These are phyloP conservation scores for Dioscorea dumetorum DNA, from an alignment of 106 monocot genomes.

Conservation along the genomic window DNA sequence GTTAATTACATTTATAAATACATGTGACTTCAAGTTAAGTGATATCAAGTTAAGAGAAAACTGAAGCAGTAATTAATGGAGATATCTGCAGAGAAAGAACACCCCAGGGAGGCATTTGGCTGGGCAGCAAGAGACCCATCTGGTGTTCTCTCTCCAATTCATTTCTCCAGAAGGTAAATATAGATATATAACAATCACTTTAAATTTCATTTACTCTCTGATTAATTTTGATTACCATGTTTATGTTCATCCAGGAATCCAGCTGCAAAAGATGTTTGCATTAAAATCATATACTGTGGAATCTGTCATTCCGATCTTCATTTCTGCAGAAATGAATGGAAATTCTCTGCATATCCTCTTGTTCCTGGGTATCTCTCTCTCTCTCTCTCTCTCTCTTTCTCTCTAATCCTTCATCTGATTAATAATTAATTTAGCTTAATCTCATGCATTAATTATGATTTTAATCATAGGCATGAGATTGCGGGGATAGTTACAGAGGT, in stretches of 20 bases:
- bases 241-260: constrained; percentile 1
- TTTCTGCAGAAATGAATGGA: background rate
- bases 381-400: background rate
- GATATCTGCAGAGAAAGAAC: too few species aligned
- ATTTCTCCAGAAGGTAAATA: too few species aligned
- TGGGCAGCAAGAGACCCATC: too few species aligned
- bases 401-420: background rate
- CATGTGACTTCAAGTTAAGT: too few species aligned
- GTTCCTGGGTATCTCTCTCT: constrained; percentile 2
- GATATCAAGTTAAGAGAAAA: too few species aligned
- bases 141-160: too few species aligned
- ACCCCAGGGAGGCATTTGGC: too few species aligned
- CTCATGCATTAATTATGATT: background rate
- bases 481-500: background rate
- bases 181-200: too few species aligned
- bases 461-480: constrained; percentile 2
- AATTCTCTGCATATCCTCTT: constrained; percentile 1
- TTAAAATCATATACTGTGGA: constrained; percentile 6
- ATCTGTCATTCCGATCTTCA: constrained; percentile 12
- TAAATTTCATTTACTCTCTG: too few species aligned
- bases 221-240: too few species aligned
- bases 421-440: background rate
- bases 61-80: too few species aligned
- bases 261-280: background rate
- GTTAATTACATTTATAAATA: too few species aligned